Conservation (phyloP, 2,329 filamentous ascomycete genomes). For the Rosellinia necatrix region DNA sequence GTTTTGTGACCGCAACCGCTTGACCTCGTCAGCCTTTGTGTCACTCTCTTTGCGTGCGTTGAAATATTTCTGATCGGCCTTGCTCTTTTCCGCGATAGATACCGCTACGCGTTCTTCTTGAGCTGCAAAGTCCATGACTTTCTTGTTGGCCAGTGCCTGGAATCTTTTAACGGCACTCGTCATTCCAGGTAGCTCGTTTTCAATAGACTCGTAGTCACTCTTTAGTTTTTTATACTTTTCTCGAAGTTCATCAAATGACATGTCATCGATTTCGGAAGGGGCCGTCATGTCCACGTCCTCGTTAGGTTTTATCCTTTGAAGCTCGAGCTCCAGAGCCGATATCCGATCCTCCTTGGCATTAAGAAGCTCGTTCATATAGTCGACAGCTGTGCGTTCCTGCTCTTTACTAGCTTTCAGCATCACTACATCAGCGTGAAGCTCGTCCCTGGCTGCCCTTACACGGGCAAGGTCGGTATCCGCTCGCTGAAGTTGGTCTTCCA, state of each 20-base stretch:
- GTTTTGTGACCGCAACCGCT: constrained; percentile 79
- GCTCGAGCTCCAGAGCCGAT: constrained; percentile 77
- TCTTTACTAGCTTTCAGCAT: constrained; percentile 81
- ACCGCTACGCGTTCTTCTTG: constrained; percentile 79
- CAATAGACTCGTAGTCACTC: constrained; percentile 81
- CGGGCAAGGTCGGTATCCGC: constrained; percentile 85
- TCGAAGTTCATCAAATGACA: constrained; percentile 73
- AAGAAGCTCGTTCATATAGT: constrained; percentile 80
- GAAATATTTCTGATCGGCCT: constrained; percentile 98
- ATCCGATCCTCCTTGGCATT: constrained; percentile 82
- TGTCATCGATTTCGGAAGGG: constrained; percentile 57
- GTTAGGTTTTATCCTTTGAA: constrained; percentile 67
- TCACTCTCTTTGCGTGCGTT: constrained; percentile 94
- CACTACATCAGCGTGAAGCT: constrained; percentile 79
- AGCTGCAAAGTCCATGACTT: constrained; percentile 75
- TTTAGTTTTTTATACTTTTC: constrained; percentile 75
- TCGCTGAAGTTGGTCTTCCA: constrained; percentile 79
- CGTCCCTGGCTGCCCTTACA: constrained; percentile 82
- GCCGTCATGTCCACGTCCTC: constrained; percentile 53
- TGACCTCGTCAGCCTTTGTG: constrained; percentile 78
- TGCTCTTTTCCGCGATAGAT: constrained; percentile 85
- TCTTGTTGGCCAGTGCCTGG: constrained; percentile 81
- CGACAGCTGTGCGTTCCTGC: constrained; percentile 69
- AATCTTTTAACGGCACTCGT: constrained; percentile 91
- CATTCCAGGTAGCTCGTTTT: constrained; percentile 85